Evolutionary conservation across 2,329 filamentous ascomycete species (phyloP), one percentile per base, ranked within the genome.

Genomic region (Sporothrix variecibatus): DNA sequence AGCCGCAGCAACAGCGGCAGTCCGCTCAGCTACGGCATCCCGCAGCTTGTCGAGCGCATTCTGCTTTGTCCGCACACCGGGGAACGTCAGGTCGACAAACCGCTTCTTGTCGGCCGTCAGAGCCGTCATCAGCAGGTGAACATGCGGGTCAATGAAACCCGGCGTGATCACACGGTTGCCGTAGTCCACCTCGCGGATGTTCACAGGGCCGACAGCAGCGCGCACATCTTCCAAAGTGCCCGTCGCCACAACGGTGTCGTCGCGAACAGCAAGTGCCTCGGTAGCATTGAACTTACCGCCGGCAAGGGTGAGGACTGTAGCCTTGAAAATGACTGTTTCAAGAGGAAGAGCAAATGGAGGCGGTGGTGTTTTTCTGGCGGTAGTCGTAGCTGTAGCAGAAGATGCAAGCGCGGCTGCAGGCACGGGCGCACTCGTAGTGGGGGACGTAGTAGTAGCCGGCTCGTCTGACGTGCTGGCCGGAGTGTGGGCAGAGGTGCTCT

Each of bases 91-190:
- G 72, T 75, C 60, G 11, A 73, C 43, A 38, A 69, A 62, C 20
- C 62, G 72, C 26, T 53, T 46, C 4, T 17, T 31, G 53, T 75
- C 53, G 5, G 72, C 2, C 1, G 53, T 70, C 28, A 75, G 60
- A 0, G 72, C 74, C 1, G 74, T 75, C 68, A 73, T 68, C 28
- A 75, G 26, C 23, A 75, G 60, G n/a, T 75, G 74, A 7, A 75
- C 72, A 38, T 75, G 74, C 11, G 74, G 74, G 51, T 75, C 74
- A 38, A 75, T 73, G 53, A 75, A 73, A 1, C 74, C 74, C 1
- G 74, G 74, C 46, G 58, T 38, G n/a, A 75, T 64, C 23, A 68
- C 65, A 9, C 53, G 68, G 11, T 2, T 49, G 46, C 56, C 40
- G 28, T 75, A 73, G 28, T 75, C 74, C n/a, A 73, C 31, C 43